These are phyloP conservation scores for Hygrophila difformis DNA, from an alignment of 257 asterid species.

Conservation along the genomic window DNA sequence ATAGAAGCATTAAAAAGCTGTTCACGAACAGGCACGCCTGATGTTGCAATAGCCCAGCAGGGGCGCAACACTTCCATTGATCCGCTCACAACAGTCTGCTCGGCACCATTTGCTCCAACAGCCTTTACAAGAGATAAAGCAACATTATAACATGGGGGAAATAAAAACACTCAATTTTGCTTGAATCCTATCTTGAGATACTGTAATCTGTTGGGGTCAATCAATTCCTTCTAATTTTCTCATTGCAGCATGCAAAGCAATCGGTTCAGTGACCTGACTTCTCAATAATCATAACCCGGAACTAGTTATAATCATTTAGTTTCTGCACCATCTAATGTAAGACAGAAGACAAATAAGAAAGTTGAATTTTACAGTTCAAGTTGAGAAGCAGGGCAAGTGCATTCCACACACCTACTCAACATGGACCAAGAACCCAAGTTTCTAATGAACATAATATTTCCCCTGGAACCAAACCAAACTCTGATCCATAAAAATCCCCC, in stretches of 20 bases:
- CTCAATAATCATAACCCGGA: neutral
- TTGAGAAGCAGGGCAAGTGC: too few relatives aligned
- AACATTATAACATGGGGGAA: constrained; percentile 2
- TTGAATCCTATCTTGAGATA: too few relatives aligned
- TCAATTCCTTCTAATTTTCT: neutral
- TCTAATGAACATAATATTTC: too few relatives aligned
- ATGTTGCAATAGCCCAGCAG: constrained; percentile 98
- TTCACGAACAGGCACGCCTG: constrained; percentile 94
- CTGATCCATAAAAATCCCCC: too few relatives aligned
- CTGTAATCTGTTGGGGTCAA: too few relatives aligned
- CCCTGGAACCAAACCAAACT: neutral
- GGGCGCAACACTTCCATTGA: constrained; percentile 94
- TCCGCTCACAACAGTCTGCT: constrained; percentile 88
- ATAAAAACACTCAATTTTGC: neutral
- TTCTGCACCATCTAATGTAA: too few relatives aligned
- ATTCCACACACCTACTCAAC: too few relatives aligned
- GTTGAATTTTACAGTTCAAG: too few relatives aligned
- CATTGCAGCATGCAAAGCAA: neutral
- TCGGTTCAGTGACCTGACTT: neutral
- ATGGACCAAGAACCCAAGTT: too few relatives aligned
- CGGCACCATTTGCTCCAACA: constrained; percentile 96
- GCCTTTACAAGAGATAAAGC: constrained; percentile 37
- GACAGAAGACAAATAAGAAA: too few relatives aligned
- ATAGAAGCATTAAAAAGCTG: constrained; percentile 96
- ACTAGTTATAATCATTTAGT: too few relatives aligned